Base-by-base conservation (phyloP, 345 rosid species). In the Garcia nutans region DNA sequence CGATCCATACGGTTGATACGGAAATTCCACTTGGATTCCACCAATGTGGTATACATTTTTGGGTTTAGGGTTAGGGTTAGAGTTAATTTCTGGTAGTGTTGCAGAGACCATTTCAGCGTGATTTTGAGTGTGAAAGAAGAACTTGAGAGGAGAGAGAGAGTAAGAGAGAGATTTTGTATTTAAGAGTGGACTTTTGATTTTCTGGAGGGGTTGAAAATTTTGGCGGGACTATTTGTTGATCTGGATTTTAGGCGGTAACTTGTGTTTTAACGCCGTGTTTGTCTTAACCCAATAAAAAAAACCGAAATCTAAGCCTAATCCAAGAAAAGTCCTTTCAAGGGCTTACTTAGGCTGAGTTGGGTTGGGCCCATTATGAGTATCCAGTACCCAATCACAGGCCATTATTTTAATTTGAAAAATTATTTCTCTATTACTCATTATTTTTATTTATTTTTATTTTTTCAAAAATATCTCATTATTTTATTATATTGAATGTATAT, bases 1-100 rank as follows among this genome's bases (percentile, higher is more conserved):
- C 56, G 98, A 70, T 2, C 99, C 99, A 80, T 95, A 95, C 17
- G 99, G 99, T 49, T 88, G 92, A 85, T 93, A 91, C 17, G 98
- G 99, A 76, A 95, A 95, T 59, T 89, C 90, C 19, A 95, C 99
- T 63, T 79, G 86, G 58, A 92, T 85, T 10, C 99, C 98, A 8
- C 96, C 92, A 67, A 95, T 78, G 68, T 78, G 88, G 84, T 88
- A 79, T 4, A 75, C 84, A 72, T 82, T 85, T 72, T 85, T 86
- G 37, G 84, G 71, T 72, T 85, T 87, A 22, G 79, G 44, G n/a
- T 73, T 85, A 65, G 81, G 79, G 73, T 79, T 81, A 31, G 81
- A 70, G 72, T 79, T 80, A 52, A 76, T 73, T 41, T 74, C 62
- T 17, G 69, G 60, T 17, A 66, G 60, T 28, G 72, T 70, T 20